A percentile compares a stretch with the other conserved stretches of the same genome.
Evolutionary conservation across 192 early-diverging fungal genomes (phyloP).

Genomic region (Dispira simplex): DNA sequence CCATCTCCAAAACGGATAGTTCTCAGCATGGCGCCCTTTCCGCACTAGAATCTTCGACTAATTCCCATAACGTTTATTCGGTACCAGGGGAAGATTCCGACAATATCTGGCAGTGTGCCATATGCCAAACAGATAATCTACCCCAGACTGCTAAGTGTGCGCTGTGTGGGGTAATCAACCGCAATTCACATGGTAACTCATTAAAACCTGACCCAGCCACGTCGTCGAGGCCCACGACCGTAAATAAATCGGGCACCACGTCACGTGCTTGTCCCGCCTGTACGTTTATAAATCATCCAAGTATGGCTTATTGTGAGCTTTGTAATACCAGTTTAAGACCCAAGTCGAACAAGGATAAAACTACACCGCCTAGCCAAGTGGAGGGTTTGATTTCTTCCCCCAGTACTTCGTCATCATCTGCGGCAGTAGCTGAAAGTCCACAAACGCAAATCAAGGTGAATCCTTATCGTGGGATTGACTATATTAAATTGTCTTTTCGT

Average conservation of each 20-base stretch:
- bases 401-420: conserved; percentile 1
- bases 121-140: neutral
- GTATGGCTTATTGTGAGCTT: conserved; percentile 8
- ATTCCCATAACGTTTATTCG: too few species aligned
- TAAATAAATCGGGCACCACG: neutral
- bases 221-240: too few species aligned
- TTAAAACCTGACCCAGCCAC: too few species aligned
- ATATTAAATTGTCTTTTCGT: conserved; percentile 7
- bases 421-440: neutral
- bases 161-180: neutral
- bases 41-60: too few species aligned
- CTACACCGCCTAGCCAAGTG: too few species aligned
- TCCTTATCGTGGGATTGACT: neutral
- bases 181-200: too few species aligned
- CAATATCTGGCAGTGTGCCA: conserved; percentile 1
- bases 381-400: too few species aligned
- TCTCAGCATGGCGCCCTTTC: too few species aligned
- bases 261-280: conserved; percentile 6
- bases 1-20: too few species aligned
- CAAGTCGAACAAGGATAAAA: too few species aligned
- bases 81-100: too few species aligned
- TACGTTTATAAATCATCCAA: conserved; percentile 10
- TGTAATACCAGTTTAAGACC: conserved; percentile 3
- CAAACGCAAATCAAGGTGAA: too few species aligned
- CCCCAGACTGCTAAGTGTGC: neutral